A percentile compares a stretch with the other conserved stretches of the same genome.
These are phyloP conservation scores for Jamesozyma hellenica DNA, from an alignment of 805 yeast genomes.

Conservation along the genomic window DNA sequence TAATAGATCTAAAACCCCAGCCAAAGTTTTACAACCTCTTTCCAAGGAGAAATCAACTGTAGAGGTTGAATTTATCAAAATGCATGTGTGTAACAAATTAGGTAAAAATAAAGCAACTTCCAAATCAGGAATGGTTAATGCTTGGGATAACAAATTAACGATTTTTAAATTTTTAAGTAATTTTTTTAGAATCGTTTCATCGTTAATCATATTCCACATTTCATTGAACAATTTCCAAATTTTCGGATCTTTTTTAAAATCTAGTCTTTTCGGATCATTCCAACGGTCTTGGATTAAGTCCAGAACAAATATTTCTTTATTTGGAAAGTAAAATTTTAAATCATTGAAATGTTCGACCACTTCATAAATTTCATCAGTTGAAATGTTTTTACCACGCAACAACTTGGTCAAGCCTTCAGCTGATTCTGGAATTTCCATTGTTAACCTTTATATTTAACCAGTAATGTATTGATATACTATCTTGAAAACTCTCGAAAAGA, in stretches of 20 bases:
- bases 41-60: conserved; percentile 21
- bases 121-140: conserved; percentile 4
- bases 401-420: conserved; percentile 47
- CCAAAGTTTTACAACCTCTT: conserved; percentile 16
- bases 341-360: conserved; percentile 29
- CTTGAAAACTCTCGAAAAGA: too few relatives aligned
- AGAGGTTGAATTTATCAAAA: conserved; percentile 17
- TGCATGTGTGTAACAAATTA: conserved; percentile 12
- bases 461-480: too few relatives aligned
- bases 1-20: conserved; percentile 11
- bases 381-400: conserved; percentile 44
- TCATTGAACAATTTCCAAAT: conserved; percentile 44
- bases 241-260: conserved; percentile 34
- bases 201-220: conserved; percentile 30
- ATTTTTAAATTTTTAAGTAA: conserved; percentile 36
- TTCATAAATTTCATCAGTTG: conserved; percentile 35
- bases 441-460: too few relatives aligned
- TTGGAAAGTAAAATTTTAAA: conserved; percentile 42
- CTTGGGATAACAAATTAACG: conserved; percentile 21
- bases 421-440: conserved; percentile 15
- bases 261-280: conserved; percentile 35
- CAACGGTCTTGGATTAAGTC: conserved; percentile 54
- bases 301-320: conserved; percentile 42
- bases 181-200: conserved; percentile 29
- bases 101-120: conserved; percentile 8